phyloP scores from a whole-genome alignment of 2,329 filamentous ascomycete species.

The Onygenales sp. region DNA sequence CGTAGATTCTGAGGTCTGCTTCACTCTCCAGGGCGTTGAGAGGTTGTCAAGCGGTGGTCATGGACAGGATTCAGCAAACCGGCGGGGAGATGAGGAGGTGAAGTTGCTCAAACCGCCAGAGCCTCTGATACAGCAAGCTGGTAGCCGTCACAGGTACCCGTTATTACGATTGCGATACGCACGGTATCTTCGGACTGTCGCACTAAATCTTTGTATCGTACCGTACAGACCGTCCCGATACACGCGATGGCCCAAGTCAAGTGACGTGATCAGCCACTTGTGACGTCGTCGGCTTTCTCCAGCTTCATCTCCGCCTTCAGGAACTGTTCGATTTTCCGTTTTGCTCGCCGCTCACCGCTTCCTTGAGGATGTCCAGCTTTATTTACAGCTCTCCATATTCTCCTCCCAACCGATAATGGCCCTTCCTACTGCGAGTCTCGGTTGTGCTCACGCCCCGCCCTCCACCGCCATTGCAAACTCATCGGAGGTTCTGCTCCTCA shows the following conservation, averaged over 20 bases:
- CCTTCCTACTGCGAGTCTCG: background rate
- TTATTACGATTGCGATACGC: too few species aligned
- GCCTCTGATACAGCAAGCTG: too few species aligned
- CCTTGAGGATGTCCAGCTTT: background rate
- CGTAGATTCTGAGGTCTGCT: background rate
- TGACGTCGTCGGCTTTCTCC: background rate
- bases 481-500: background rate
- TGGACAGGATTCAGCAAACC: background rate
- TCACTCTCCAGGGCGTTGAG: background rate
- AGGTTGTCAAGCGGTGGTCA: background rate
- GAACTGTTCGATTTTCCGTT: background rate
- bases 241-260: background rate
- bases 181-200: too few species aligned
- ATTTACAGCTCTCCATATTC: background rate
- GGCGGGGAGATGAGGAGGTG: background rate
- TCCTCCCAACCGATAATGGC: background rate
- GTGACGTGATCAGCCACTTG: conserved; percentile 3
- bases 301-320: background rate
- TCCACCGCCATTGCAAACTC: background rate
- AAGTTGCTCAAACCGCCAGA: background rate
- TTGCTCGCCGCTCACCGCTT: background rate
- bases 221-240: background rate
- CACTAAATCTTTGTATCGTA: background rate
- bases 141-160: too few species aligned
- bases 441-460: background rate